phyloP scores from a whole-genome alignment of 1,139 yeast species.

The Candida dubliniensis region DNA sequence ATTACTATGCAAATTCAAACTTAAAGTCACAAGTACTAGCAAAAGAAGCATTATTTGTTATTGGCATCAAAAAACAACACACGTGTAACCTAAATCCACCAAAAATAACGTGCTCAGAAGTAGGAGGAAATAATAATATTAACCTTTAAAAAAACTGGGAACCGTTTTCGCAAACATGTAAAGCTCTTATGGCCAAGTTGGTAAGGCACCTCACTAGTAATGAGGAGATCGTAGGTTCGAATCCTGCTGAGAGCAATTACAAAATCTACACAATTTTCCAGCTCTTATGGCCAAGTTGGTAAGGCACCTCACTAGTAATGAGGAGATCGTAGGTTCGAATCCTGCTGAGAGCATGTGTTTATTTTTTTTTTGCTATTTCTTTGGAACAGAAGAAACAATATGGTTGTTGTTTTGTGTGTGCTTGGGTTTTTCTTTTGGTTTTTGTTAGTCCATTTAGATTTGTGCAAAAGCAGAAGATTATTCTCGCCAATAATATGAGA shows the following conservation, averaged over 20 bases:
- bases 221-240: conserved; percentile 89
- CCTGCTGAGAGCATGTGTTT: conserved; percentile 67
- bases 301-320: conserved; percentile 92
- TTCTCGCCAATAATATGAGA: too few species aligned
- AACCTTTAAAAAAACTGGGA: neutral
- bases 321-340: conserved; percentile 88
- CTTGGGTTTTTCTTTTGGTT: neutral
- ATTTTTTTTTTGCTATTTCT: conserved; percentile 6
- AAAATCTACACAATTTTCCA: neutral
- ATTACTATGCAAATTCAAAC: too few species aligned
- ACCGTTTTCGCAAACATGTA: neutral
- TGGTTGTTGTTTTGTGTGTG: conserved; percentile 1
- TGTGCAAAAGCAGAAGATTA: too few species aligned
- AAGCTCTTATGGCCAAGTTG: conserved; percentile 43
- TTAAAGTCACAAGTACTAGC: too few species aligned
- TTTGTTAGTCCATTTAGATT: too few species aligned
- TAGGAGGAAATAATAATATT: neutral
- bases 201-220: conserved; percentile 91
- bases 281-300: conserved; percentile 80
- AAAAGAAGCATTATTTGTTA: too few species aligned
- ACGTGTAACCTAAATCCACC: neutral
- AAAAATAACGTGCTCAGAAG: neutral
- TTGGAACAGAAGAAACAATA: too few species aligned
- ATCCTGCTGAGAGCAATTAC: conserved; percentile 70
- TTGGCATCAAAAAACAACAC: neutral